phyloP scores from a whole-genome alignment of 768 basidiomycete genomes.

The Tulasnella calospora region DNA sequence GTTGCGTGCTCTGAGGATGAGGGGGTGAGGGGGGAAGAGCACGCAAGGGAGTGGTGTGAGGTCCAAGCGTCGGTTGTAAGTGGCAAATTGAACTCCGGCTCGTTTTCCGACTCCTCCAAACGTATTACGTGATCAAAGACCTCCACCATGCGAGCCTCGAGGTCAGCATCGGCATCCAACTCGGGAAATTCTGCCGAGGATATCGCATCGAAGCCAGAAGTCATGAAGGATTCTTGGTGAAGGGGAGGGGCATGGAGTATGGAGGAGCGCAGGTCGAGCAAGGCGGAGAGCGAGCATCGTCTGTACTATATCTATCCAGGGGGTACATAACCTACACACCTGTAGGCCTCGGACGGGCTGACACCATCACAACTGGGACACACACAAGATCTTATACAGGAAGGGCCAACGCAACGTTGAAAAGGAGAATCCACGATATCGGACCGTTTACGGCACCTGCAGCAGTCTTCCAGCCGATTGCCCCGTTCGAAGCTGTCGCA shows the following conservation, averaged over 20 bases:
- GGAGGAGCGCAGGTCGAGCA: background rate
- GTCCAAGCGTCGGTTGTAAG: background rate
- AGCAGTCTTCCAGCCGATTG: background rate
- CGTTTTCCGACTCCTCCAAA: background rate
- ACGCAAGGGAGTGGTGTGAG: slow-evolving; percentile 6
- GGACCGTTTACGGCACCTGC: background rate
- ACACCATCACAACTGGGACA: background rate
- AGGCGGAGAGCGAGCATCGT: background rate
- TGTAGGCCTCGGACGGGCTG: background rate
- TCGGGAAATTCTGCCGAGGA: background rate
- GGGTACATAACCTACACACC: background rate
- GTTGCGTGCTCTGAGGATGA: slow-evolving; percentile 15
- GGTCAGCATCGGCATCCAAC: background rate
- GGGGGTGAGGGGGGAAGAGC: slow-evolving; percentile 8
- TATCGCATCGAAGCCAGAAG: background rate
- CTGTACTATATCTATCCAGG: background rate
- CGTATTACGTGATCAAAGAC: slow-evolving; percentile 3
- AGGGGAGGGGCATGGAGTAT: background rate
- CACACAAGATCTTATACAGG: background rate
- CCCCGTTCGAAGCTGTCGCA: background rate
- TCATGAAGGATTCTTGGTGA: background rate
- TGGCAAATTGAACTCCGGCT: background rate
- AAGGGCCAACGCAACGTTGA: background rate
- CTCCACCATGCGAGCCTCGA: background rate
- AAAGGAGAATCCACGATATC: background rate